A percentile compares a stretch with the other conserved stretches of the same genome.
Evolutionary conservation across 805 yeast genomes (phyloP).

Genomic region (Candida anglica): DNA sequence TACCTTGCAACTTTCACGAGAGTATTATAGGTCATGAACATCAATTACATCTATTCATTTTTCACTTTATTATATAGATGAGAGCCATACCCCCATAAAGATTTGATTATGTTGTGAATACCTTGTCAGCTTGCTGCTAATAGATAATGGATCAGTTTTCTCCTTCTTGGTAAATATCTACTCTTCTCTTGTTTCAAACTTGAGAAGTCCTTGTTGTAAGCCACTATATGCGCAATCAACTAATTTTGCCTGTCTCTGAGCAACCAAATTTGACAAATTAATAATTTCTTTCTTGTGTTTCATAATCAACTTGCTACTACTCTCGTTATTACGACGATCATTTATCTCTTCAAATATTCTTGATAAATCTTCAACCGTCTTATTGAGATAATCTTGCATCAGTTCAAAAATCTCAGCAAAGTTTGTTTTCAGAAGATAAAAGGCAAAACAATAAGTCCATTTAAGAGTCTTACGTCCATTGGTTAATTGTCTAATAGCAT

Average conservation of each 20-base stretch:
- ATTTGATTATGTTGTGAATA: too few relatives aligned
- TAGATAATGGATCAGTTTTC: too few relatives aligned
- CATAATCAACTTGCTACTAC: slow-evolving; percentile 23
- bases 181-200: slow-evolving; percentile 12
- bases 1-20: too few relatives aligned
- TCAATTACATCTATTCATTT: too few relatives aligned
- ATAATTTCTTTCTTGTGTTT: slow-evolving; percentile 35
- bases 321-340: slow-evolving; percentile 17
- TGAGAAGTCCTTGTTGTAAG: slow-evolving; percentile 28
- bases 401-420: slow-evolving; percentile 64
- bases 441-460: slow-evolving; percentile 89
- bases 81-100: too few relatives aligned
- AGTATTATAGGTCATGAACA: too few relatives aligned
- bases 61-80: too few relatives aligned
- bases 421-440: slow-evolving; percentile 52
- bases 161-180: too few relatives aligned
- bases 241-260: slow-evolving; percentile 35
- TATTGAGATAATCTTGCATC: slow-evolving; percentile 60
- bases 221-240: slow-evolving; percentile 43
- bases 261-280: slow-evolving; percentile 40
- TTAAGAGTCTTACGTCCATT: slow-evolving; percentile 73
- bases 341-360: slow-evolving; percentile 49
- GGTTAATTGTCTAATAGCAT: slow-evolving; percentile 60
- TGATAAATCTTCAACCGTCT: slow-evolving; percentile 67
- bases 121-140: too few relatives aligned